Percentiles rank a stretch among this genome's conserved stretches.
Evolutionary conservation across 257 asterid species (phyloP).

Genomic region (Nicotiana noctiflora): DNA sequence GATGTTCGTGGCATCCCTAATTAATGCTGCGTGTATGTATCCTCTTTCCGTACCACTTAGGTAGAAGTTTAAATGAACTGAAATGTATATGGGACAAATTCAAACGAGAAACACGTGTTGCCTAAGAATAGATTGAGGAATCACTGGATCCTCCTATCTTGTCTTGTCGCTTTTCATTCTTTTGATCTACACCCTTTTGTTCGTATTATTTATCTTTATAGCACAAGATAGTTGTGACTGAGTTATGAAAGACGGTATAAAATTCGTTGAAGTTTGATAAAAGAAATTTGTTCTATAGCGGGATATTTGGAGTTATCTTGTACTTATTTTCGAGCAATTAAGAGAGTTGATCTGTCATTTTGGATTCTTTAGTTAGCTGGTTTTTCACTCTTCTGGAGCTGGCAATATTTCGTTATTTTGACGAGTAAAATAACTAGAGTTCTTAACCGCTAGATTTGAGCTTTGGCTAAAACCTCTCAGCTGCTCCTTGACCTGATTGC

Average conservation of each 20-base stretch:
- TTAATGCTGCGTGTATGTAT: background rate
- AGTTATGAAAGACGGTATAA: background rate
- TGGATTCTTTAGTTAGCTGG: background rate
- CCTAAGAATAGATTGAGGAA: background rate
- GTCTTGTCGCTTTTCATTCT: background rate
- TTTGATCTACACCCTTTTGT: background rate
- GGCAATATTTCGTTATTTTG: background rate
- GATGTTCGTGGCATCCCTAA: background rate
- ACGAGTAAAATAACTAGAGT: background rate
- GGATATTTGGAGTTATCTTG: background rate
- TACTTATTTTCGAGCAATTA: background rate
- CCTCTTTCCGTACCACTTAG: background rate
- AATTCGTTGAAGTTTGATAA: background rate
- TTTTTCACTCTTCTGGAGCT: background rate
- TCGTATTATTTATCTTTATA: background rate
- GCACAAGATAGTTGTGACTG: background rate
- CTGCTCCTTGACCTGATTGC: background rate
- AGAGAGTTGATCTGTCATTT: background rate
- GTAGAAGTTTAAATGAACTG: background rate
- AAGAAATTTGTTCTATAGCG: background rate
- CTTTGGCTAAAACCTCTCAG: background rate
- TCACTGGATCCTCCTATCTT: background rate
- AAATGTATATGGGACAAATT: background rate
- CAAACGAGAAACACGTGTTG: background rate
- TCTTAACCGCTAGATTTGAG: background rate